Percentiles rank a stretch among this genome's conserved stretches.
Evolutionary conservation across 108 stramenopile species (phyloP).

Genomic region (Heterococcus sp.): DNA sequence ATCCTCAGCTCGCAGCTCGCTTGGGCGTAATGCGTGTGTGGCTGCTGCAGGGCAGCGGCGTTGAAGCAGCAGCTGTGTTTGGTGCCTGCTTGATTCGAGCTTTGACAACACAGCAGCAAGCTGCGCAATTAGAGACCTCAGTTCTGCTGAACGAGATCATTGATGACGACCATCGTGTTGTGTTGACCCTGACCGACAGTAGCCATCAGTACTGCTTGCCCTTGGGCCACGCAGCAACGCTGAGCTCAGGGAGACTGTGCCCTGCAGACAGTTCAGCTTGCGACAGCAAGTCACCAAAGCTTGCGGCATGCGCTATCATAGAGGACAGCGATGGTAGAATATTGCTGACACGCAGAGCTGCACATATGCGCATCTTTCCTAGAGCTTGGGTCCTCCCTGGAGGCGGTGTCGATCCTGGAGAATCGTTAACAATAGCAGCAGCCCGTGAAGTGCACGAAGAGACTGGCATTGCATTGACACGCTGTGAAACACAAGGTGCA

Average conservation of each 20-base stretch:
- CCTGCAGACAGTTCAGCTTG: not conserved
- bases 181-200: not conserved
- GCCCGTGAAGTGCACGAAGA: not conserved
- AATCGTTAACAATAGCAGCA: not conserved
- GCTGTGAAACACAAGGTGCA: not conserved
- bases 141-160: not conserved
- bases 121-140: not conserved
- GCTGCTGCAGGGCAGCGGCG: not conserved
- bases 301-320: not conserved
- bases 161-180: not conserved
- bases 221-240: not conserved
- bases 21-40: not conserved
- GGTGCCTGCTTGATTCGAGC: not conserved
- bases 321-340: not conserved
- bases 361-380: not conserved
- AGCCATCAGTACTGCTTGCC: not conserved
- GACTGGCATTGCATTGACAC: not conserved
- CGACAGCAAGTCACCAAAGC: not conserved
- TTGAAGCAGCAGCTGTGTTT: not conserved
- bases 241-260: not conserved
- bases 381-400: not conserved
- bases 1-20: not conserved
- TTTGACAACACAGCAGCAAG: not conserved
- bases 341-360: not conserved
- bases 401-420: not conserved